phyloP scores from a whole-genome alignment of 768 basidiomycete genomes.

The Sporobolomyces phaffii region DNA sequence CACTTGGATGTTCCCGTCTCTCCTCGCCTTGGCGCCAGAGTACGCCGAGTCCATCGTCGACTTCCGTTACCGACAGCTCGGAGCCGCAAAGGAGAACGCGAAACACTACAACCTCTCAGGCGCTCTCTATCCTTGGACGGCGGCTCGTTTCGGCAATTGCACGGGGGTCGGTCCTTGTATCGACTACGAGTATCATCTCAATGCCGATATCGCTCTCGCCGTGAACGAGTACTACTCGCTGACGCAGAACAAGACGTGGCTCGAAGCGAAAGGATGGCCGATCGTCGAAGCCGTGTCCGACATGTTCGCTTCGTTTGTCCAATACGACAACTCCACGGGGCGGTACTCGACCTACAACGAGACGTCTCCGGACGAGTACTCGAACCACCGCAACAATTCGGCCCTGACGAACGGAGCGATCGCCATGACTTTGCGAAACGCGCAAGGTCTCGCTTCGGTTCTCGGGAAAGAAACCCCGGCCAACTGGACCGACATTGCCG shows the following conservation, averaged over 20 bases:
- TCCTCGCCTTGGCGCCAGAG: conserved; percentile 12
- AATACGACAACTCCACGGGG: conserved; percentile 17
- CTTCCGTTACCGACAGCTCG: conserved; percentile 34
- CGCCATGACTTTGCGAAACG: conserved; percentile 15
- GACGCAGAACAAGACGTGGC: conserved; percentile 30
- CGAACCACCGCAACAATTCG: conserved; percentile 16
- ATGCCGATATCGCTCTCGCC: conserved; percentile 31
- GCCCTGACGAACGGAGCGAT: conserved; percentile 33
- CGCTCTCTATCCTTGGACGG: conserved; percentile 34
- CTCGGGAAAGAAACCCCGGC: conserved; percentile 3
- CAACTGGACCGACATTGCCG: conserved; percentile 18
- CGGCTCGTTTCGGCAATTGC: conserved; percentile 26
- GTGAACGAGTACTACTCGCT: conserved; percentile 20
- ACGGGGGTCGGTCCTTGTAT: conserved; percentile 19
- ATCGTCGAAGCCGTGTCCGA: conserved; percentile 18
- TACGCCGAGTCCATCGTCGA: conserved; percentile 29
- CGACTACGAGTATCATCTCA: conserved; percentile 31
- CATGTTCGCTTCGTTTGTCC: conserved; percentile 29
- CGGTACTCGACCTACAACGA: conserved; percentile 25
- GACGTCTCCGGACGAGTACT: conserved; percentile 29
- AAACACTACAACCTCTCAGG: conserved; percentile 1
- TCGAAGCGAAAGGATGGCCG: conserved; percentile 32
- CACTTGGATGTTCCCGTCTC: conserved; percentile 21
- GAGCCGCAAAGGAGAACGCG: conserved; percentile 28
- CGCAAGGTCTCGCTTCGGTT: conserved; percentile 11